Percentiles rank a stretch among this genome's conserved stretches.
phyloP scores from a whole-genome alignment of 306 rosid species.

The Cicer judaicum region DNA sequence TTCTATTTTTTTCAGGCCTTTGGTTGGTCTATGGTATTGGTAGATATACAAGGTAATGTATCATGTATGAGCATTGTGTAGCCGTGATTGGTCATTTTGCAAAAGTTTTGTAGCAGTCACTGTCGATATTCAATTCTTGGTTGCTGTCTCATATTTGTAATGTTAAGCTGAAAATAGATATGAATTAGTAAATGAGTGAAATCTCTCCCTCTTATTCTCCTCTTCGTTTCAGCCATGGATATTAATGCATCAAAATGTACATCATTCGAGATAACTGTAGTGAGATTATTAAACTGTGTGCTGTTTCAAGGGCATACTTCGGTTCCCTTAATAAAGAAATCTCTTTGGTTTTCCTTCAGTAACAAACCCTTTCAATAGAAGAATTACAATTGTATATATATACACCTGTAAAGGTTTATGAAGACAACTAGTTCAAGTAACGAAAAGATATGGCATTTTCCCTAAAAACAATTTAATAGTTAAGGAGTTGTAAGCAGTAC shows the following conservation, averaged over 20 bases:
- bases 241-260: conserved; percentile 49
- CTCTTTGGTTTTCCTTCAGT: background rate
- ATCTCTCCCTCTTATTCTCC: background rate
- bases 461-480: background rate
- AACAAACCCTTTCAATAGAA: conserved; percentile 8
- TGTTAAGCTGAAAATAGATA: conserved; percentile 47
- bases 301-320: conserved; percentile 25
- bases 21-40: conserved; percentile 43
- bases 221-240: conserved; percentile 22
- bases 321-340: conserved; percentile 26
- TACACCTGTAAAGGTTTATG: background rate
- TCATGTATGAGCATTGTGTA: conserved; percentile 56
- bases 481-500: background rate
- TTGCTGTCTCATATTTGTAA: conserved; percentile 49
- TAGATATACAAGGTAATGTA: conserved; percentile 52
- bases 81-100: conserved; percentile 51
- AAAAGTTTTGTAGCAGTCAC: conserved; percentile 57
- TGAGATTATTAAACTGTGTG: conserved; percentile 40
- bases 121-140: conserved; percentile 56
- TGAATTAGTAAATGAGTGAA: conserved; percentile 48
- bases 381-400: background rate
- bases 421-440: conserved; percentile 4
- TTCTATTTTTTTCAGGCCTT: conserved; percentile 50
- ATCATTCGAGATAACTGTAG: conserved; percentile 44
- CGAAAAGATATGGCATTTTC: background rate